Conservation (phyloP, 805 yeast genomes). For the Cyberlindnera sargentensis region DNA sequence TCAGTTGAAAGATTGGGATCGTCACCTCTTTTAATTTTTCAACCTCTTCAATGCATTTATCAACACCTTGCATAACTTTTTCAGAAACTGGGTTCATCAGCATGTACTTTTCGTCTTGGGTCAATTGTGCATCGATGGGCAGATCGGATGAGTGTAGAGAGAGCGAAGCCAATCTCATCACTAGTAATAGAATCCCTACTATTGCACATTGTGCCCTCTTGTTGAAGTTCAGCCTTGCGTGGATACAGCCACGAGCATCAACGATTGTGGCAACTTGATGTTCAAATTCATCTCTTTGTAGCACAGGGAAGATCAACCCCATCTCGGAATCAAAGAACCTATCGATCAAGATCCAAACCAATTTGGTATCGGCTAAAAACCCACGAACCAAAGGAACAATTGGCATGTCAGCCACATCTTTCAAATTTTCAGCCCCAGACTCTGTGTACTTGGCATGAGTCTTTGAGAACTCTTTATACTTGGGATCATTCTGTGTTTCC, state of each 20-base stretch:
- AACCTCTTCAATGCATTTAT: slow-evolving; percentile 13
- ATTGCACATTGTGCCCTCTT: slow-evolving; percentile 16
- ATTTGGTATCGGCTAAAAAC: slow-evolving; percentile 11
- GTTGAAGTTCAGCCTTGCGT: slow-evolving; percentile 7
- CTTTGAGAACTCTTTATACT: not conserved
- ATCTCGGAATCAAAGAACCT: slow-evolving; percentile 20
- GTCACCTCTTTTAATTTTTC: slow-evolving; percentile 8
- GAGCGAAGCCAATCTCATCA: slow-evolving; percentile 20
- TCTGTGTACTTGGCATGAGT: not conserved
- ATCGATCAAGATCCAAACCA: slow-evolving; percentile 21
- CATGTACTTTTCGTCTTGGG: slow-evolving; percentile 14
- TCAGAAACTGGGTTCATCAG: slow-evolving; percentile 12
- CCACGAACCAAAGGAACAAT: slow-evolving; percentile 1
- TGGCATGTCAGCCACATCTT: not conserved
- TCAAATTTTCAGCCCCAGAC: not conserved
- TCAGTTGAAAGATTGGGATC: slow-evolving; percentile 17
- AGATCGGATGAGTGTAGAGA: slow-evolving; percentile 17
- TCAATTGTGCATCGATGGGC: slow-evolving; percentile 1
- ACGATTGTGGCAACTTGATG: slow-evolving; percentile 7
- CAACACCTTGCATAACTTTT: slow-evolving; percentile 5
- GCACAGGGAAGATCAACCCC: slow-evolving; percentile 14
- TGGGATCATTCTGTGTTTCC: not conserved
- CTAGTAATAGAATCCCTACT: slow-evolving; percentile 14
- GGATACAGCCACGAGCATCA: slow-evolving; percentile 10
- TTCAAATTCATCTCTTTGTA: slow-evolving; percentile 15